These are phyloP conservation scores for Agaricus blazei DNA, from an alignment of 768 basidiomycete species.

Conservation along the genomic window DNA sequence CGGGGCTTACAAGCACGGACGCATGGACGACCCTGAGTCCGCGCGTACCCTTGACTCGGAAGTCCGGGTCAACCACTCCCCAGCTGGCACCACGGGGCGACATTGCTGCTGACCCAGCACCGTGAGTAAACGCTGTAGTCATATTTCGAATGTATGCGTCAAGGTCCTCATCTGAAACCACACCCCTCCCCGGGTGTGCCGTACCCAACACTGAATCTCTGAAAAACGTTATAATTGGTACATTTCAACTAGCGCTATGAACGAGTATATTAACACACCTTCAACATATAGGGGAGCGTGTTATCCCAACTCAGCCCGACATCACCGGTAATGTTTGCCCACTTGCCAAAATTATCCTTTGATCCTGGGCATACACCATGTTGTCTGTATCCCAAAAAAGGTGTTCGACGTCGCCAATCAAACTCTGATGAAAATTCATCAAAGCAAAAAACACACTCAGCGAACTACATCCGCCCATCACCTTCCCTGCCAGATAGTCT, in stretches of 20 bases:
- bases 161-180: background rate
- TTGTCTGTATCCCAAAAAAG: no score
- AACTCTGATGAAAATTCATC: no score
- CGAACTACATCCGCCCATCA: conserved; percentile 13
- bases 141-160: conserved; percentile 17
- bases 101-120: conserved; percentile 28
- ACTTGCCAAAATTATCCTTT: conserved; percentile 16
- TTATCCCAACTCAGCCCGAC: conserved; percentile 28
- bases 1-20: conserved; percentile 24
- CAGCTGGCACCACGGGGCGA: conserved; percentile 17
- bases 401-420: no score
- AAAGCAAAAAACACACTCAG: background rate
- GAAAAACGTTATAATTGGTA: background rate
- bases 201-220: background rate
- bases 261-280: background rate
- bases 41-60: conserved; percentile 27
- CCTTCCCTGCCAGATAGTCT: background rate
- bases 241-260: no score
- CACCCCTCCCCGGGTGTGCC: background rate
- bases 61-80: conserved; percentile 33
- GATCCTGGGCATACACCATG: conserved; percentile 13
- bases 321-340: conserved; percentile 22
- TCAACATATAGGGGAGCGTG: conserved; percentile 14
- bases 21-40: conserved; percentile 34
- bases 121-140: conserved; percentile 22